Evolutionary conservation across 306 rosid species (phyloP).

Genomic region (Dalbergia cochinchinensis): DNA sequence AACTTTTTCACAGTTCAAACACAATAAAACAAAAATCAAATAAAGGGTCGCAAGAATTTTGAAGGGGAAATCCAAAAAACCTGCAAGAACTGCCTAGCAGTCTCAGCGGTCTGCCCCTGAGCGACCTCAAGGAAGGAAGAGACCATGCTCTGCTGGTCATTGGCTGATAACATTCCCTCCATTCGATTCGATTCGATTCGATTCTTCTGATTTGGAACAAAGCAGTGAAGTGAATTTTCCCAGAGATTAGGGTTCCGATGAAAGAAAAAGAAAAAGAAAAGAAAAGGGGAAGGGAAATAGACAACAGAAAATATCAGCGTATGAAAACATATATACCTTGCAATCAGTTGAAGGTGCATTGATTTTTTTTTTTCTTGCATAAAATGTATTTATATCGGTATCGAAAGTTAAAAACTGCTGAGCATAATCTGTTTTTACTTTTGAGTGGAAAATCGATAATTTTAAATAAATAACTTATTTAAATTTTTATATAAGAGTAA

Average conservation of each 20-base stretch:
- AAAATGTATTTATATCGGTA: no score
- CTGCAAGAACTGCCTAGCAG: slow-evolving; percentile 62
- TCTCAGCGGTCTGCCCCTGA: slow-evolving; percentile 59
- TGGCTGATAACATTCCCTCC: slow-evolving; percentile 55
- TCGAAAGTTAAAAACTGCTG: no score
- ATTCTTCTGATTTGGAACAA: background rate
- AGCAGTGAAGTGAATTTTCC: background rate
- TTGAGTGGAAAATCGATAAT: no score
- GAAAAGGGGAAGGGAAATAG: no score
- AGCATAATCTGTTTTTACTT: no score
- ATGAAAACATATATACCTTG: no score
- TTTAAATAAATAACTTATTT: no score
- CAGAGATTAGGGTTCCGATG: background rate
- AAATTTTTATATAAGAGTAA: no score
- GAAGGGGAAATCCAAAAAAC: background rate
- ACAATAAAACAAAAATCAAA: background rate
- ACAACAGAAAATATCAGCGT: background rate
- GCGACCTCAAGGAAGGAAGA: slow-evolving; percentile 62
- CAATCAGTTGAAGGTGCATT: no score
- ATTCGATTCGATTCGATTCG: slow-evolving; percentile 30
- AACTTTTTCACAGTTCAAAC: background rate
- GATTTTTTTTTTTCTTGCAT: no score
- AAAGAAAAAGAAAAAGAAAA: no score
- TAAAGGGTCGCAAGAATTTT: background rate
- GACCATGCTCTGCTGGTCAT: slow-evolving; percentile 56